Evolutionary conservation across 192 early-diverging fungal genomes (phyloP).

Genomic region (Linnemannia elongata): DNA sequence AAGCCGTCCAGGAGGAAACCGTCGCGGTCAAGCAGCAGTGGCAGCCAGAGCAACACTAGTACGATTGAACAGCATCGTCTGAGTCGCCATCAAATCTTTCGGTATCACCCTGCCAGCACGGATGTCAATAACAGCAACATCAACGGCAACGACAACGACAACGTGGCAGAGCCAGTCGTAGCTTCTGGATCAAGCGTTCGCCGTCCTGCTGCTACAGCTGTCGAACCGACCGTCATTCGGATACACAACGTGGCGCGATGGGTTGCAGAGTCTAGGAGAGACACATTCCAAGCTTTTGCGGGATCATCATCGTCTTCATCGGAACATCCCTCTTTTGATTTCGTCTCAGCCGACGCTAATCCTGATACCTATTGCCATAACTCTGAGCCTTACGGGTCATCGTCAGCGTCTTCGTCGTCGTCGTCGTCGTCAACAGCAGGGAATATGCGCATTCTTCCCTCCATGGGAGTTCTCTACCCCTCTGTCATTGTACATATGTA

Average conservation of each 20-base stretch:
- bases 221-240: background rate
- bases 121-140: background rate
- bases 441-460: background rate
- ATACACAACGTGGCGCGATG: slow-evolving; percentile 5
- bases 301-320: background rate
- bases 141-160: background rate
- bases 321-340: background rate
- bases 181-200: background rate
- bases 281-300: background rate
- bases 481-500: slow-evolving; percentile 5
- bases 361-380: background rate
- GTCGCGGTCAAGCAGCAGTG: background rate
- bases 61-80: background rate
- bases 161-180: background rate
- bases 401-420: background rate
- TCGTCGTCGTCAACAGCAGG: background rate
- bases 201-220: background rate
- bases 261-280: slow-evolving; percentile 1
- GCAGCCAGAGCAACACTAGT: background rate
- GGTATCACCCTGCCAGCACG: background rate
- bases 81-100: background rate
- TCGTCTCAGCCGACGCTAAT: background rate
- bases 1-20: background rate
- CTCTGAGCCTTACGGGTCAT: background rate
- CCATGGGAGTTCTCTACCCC: background rate